Base-by-base conservation (phyloP, 495 filamentous ascomycete species). In the Neurospora terricola region DNA sequence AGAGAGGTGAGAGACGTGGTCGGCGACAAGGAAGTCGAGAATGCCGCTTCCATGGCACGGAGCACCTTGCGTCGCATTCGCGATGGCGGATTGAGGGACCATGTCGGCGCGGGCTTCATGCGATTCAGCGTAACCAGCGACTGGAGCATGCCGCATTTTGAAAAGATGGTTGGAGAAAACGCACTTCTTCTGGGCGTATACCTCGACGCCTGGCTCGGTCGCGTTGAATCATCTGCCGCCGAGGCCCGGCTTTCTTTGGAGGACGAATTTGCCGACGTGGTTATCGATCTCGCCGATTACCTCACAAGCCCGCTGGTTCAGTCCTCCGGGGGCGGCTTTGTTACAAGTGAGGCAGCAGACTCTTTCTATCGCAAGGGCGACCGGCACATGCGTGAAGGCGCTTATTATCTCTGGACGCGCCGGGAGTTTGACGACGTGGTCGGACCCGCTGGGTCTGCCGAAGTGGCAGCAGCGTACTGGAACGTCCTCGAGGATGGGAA, bases 111-210 rank as follows among this genome's bases (percentile, higher is more conserved):
- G 5, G 96, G 96, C 5, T 97, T 98, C 78, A 89, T 94, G 69
- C 86, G 96, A 69, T 97, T 97, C 76, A 96, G 93, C 43, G 91
- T 97, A 8, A 98, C 96, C 7, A 83, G 87, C 36, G 91, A 98
- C 80, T 99, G 96, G 96, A 90, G 88, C 71, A 81, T 99, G 48
- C 96, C 96, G 34, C 94, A 97, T 78, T 99, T 99, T 78, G 96
- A 99, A 82, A 99, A 99, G 86, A 97, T 99, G 93, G 88, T 98
- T 4, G 94, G 95, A 72, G 96, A 98, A 78, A 95, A 99, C 76
- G 93, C 92, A 9, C 91, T 98, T 74, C 88, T 99, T 14, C 82
- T 99, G 16, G 88, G 92, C 73, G 87, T 93, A 30, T 99, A 96
- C 78, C 86, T 97, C 7, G 95, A 98, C 78, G 95, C 92, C 0